These are phyloP conservation scores for Yarrowia deformans DNA, from an alignment of 805 yeast genomes.

Conservation along the genomic window DNA sequence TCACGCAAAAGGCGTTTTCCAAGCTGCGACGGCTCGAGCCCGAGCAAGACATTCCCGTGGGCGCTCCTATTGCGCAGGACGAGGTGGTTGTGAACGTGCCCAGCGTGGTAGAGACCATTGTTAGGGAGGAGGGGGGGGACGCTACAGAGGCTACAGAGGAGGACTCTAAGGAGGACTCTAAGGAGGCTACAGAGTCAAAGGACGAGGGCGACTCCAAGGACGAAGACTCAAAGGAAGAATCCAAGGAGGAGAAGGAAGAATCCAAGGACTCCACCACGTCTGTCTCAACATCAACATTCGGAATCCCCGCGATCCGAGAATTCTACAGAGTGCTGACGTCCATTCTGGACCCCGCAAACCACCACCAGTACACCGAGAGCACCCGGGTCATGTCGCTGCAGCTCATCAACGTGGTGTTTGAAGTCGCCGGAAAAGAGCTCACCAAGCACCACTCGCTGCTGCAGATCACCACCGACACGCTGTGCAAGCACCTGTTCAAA, in stretches of 20 bases:
- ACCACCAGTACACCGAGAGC: slow-evolving; percentile 83
- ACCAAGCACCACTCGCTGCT: slow-evolving; percentile 69
- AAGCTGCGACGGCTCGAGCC: slow-evolving; percentile 66
- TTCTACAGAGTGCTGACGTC: slow-evolving; percentile 77
- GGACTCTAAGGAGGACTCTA: no score
- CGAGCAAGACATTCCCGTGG: slow-evolving; percentile 52
- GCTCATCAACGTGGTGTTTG: slow-evolving; percentile 78
- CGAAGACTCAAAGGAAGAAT: no score
- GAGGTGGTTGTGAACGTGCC: slow-evolving; percentile 41
- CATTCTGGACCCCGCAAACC: slow-evolving; percentile 81
- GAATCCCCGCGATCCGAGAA: slow-evolving; percentile 77
- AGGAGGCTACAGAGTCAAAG: no score
- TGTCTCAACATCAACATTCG: slow-evolving; percentile 59
- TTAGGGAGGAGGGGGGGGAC: neutral
- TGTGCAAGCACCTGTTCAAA: slow-evolving; percentile 85
- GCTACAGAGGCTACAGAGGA: no score
- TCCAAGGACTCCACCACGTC: no score
- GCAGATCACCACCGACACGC: slow-evolving; percentile 73
- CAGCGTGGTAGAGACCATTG: slow-evolving; percentile 20
- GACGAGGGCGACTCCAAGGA: no score
- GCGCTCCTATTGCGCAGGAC: slow-evolving; percentile 48
- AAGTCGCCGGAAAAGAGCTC: slow-evolving; percentile 74
- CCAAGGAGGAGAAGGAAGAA: no score
- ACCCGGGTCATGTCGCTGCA: slow-evolving; percentile 84
- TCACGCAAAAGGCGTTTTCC: slow-evolving; percentile 72